phyloP scores from a whole-genome alignment of 2,329 filamentous ascomycete genomes.

The Fonsecaea erecta region DNA sequence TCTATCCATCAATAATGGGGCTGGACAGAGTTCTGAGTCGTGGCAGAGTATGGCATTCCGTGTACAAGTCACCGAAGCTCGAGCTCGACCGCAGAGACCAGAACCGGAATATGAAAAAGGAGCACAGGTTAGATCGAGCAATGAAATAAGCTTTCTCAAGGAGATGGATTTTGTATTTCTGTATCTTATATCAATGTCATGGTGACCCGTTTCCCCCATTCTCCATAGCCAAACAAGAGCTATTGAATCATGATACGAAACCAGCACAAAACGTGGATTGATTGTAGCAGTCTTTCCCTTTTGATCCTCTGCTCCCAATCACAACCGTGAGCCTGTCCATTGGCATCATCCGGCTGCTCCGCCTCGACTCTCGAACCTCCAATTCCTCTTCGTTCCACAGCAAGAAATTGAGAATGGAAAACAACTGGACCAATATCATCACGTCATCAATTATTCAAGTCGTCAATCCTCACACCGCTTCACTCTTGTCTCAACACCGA shows the following conservation, averaged over 20 bases:
- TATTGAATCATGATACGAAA: not conserved
- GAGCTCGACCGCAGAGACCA: too few relatives aligned
- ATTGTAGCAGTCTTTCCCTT: conserved; percentile 5
- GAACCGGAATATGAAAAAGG: too few relatives aligned
- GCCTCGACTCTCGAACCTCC: not conserved
- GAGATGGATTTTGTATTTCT: conserved; percentile 13
- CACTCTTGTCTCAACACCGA: conserved; percentile 28
- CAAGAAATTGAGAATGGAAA: conserved; percentile 12
- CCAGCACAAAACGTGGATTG: conserved; percentile 2
- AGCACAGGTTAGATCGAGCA: not conserved
- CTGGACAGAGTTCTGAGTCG: too few relatives aligned
- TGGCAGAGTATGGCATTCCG: too few relatives aligned
- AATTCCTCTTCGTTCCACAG: not conserved
- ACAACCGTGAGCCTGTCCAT: not conserved
- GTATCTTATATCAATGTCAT: conserved; percentile 7
- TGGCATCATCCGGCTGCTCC: not conserved
- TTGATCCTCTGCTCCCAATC: not conserved
- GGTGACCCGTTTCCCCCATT: not conserved
- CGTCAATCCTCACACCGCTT: conserved; percentile 13
- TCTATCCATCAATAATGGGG: too few relatives aligned
- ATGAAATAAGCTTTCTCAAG: not conserved
- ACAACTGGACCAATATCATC: conserved; percentile 12
- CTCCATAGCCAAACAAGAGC: conserved; percentile 2
- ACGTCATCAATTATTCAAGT: conserved; percentile 17
- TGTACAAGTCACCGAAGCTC: too few relatives aligned